Evolutionary conservation across 1,139 yeast genomes (phyloP).

Genomic region (Saccharomyces hybrid): DNA sequence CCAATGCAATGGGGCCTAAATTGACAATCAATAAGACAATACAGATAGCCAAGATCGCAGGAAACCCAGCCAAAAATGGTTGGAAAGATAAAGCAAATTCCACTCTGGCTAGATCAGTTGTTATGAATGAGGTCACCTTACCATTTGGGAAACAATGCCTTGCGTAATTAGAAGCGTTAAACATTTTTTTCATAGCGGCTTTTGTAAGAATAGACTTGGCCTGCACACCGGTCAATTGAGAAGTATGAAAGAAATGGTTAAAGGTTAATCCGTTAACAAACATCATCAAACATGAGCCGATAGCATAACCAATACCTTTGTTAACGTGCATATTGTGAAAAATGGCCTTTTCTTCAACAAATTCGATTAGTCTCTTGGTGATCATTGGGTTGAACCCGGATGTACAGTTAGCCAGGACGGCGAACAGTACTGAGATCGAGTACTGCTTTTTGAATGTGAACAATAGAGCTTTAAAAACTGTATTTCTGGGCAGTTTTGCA

Average conservation of each 20-base stretch:
- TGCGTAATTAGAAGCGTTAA: conserved; percentile 53
- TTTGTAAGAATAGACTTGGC: conserved; percentile 60
- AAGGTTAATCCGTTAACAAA: conserved; percentile 43
- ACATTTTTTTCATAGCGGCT: conserved; percentile 59
- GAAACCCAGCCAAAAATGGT: conserved; percentile 56
- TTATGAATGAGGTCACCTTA: conserved; percentile 63
- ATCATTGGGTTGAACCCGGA: conserved; percentile 47
- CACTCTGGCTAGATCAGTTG: conserved; percentile 72
- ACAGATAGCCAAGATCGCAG: conserved; percentile 52
- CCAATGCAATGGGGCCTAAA: conserved; percentile 66
- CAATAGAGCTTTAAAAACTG: conserved; percentile 43
- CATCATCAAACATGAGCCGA: conserved; percentile 46
- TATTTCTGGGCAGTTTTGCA: conserved; percentile 37
- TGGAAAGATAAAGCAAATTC: conserved; percentile 71
- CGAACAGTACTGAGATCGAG: conserved; percentile 38
- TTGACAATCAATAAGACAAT: conserved; percentile 60
- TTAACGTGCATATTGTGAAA: conserved; percentile 33
- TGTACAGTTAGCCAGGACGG: conserved; percentile 45
- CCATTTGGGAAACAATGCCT: conserved; percentile 57
- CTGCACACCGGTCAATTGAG: conserved; percentile 62
- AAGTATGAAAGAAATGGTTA: conserved; percentile 56
- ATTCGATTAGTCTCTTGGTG: conserved; percentile 47
- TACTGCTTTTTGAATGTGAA: conserved; percentile 52
- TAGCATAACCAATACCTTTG: conserved; percentile 55
- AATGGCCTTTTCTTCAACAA: conserved; percentile 37